Evolutionary conservation across 768 basidiomycete genomes (phyloP).

Genomic region (Boletales sp.): DNA sequence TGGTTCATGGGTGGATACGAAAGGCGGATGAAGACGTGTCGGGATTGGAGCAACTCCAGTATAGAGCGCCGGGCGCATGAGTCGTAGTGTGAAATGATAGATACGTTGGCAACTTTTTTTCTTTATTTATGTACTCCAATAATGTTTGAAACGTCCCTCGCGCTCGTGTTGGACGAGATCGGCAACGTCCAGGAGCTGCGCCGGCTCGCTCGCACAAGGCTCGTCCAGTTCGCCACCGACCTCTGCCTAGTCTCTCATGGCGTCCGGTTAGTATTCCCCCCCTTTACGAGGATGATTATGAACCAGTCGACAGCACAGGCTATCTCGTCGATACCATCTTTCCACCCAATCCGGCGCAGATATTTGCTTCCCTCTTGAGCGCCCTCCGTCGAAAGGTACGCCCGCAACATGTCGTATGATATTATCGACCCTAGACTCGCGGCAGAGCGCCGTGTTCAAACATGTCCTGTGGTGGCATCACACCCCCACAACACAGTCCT

Average conservation of each 20-base stretch:
- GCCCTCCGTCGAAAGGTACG: conserved; percentile 37
- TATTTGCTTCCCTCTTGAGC: conserved; percentile 36
- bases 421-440: conserved; percentile 1
- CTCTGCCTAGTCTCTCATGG: conserved; percentile 40
- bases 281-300: too few species aligned
- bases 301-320: conserved; percentile 26
- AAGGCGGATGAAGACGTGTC: conserved; percentile 45
- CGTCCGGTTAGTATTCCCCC: conserved; percentile 35
- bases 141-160: conserved; percentile 15
- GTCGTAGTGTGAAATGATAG: too few species aligned
- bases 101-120: too few species aligned
- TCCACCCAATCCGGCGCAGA: conserved; percentile 28
- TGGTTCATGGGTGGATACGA: conserved; percentile 42
- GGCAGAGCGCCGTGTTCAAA: conserved; percentile 32
- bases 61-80: conserved; percentile 52
- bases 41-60: conserved; percentile 51
- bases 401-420: conserved; percentile 4
- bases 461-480: conserved; percentile 46
- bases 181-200: conserved; percentile 4
- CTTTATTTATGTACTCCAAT: background rate
- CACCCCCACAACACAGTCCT: conserved; percentile 45
- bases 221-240: conserved; percentile 36
- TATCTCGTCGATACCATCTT: conserved; percentile 50
- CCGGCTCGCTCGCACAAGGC: conserved; percentile 8
- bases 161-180: conserved; percentile 16